A percentile compares a stretch with the other conserved stretches of the same genome.
These are phyloP conservation scores for Boletus rubescentipes DNA, from an alignment of 768 basidiomycete species.

Conservation along the genomic window DNA sequence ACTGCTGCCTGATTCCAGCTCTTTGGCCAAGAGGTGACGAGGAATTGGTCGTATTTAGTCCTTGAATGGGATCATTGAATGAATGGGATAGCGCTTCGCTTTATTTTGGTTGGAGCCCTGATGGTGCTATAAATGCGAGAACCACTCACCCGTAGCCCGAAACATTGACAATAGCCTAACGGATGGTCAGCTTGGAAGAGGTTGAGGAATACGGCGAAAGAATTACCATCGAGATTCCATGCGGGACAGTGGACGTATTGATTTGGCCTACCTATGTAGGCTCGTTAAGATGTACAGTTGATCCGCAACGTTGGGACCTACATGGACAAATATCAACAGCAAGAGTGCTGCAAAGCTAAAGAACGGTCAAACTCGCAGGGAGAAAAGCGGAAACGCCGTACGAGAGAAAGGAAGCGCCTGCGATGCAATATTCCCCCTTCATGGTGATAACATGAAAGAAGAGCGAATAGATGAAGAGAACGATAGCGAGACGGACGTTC, in stretches of 20 bases:
- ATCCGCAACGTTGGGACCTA: constrained; percentile 37
- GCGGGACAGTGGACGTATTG: constrained; percentile 71
- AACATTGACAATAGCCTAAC: constrained; percentile 65
- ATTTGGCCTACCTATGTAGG: constrained; percentile 71
- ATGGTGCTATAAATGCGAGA: not conserved
- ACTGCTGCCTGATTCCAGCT: constrained; percentile 65
- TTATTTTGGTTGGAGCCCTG: constrained; percentile 3
- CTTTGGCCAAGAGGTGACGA: constrained; percentile 55
- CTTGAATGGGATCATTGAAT: constrained; percentile 55
- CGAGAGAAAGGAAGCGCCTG: constrained; percentile 71
- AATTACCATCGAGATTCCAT: constrained; percentile 70
- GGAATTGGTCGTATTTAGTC: constrained; percentile 66
- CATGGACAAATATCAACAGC: constrained; percentile 81
- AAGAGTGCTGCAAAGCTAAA: constrained; percentile 38
- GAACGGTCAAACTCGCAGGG: constrained; percentile 13
- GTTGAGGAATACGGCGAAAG: constrained; percentile 3
- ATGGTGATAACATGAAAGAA: constrained; percentile 37
- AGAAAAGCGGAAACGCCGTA: constrained; percentile 35
- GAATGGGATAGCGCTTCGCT: constrained; percentile 53
- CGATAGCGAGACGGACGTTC: constrained; percentile 15
- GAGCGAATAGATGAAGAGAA: constrained; percentile 17
- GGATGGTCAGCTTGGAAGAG: constrained; percentile 16
- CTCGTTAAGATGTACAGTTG: constrained; percentile 22
- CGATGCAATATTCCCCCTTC: constrained; percentile 78
- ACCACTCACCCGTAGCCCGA: constrained; percentile 64